phyloP scores from a whole-genome alignment of 2,329 filamentous ascomycete genomes.

The Neofusicoccum laricinum region DNA sequence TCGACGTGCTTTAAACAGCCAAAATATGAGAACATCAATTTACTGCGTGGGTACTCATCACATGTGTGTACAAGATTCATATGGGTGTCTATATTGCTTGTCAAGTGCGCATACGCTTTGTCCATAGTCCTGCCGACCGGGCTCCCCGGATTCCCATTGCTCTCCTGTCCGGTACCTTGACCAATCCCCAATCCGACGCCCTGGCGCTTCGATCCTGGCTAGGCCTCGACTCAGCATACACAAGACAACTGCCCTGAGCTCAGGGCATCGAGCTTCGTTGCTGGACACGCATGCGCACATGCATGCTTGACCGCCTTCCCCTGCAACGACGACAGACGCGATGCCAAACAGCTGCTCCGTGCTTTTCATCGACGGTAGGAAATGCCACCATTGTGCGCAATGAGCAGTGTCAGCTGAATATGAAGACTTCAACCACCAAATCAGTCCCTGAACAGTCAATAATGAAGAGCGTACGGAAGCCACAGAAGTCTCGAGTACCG shows the following conservation, averaged over 20 bases:
- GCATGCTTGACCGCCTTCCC: conserved; percentile 5
- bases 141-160: background rate
- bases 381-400: too few species aligned
- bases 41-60: background rate
- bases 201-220: conserved; percentile 7
- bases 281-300: background rate
- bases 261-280: background rate
- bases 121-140: background rate
- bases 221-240: background rate
- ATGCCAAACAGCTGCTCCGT: background rate
- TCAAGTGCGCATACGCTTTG: background rate
- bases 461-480: too few species aligned
- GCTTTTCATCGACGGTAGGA: background rate
- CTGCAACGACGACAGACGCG: background rate
- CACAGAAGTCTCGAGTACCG: background rate
- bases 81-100: background rate
- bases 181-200: background rate
- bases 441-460: too few species aligned
- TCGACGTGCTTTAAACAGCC: background rate
- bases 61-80: background rate
- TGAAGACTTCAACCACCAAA: too few species aligned
- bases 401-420: too few species aligned
- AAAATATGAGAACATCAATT: background rate
- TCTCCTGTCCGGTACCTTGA: background rate
- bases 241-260: background rate